These are phyloP conservation scores for Eimeria praecox DNA, from an alignment of 169 alveolate species.

Conservation along the genomic window DNA sequence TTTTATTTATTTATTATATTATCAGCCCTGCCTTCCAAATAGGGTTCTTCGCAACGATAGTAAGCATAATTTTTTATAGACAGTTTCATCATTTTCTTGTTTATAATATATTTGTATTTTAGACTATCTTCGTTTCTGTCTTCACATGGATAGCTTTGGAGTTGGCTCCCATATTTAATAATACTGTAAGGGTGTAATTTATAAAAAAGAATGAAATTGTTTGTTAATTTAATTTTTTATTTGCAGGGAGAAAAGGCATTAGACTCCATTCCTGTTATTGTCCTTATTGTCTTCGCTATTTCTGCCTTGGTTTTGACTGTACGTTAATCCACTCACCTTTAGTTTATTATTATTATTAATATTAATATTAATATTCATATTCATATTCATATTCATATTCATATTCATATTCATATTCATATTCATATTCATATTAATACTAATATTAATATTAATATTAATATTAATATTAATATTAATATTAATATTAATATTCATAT, in stretches of 20 bases:
- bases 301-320: constrained; percentile 38
- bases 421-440: no score
- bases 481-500: no score
- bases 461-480: no score
- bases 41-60: constrained; percentile 29
- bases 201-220: neutral
- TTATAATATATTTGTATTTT: neutral
- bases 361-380: neutral
- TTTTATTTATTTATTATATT: neutral
- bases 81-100: neutral
- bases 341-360: neutral
- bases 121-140: constrained; percentile 27
- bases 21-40: constrained; percentile 59
- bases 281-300: neutral
- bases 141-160: constrained; percentile 42
- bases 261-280: constrained; percentile 16
- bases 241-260: constrained; percentile 41
- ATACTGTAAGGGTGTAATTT: neutral
- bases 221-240: neutral
- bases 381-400: no score
- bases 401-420: no score
- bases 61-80: neutral
- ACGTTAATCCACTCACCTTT: neutral
- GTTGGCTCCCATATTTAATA: constrained; percentile 29
- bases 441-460: no score